phyloP scores from a whole-genome alignment of 805 yeast species.

The Schwanniomyces vanrijiae region DNA sequence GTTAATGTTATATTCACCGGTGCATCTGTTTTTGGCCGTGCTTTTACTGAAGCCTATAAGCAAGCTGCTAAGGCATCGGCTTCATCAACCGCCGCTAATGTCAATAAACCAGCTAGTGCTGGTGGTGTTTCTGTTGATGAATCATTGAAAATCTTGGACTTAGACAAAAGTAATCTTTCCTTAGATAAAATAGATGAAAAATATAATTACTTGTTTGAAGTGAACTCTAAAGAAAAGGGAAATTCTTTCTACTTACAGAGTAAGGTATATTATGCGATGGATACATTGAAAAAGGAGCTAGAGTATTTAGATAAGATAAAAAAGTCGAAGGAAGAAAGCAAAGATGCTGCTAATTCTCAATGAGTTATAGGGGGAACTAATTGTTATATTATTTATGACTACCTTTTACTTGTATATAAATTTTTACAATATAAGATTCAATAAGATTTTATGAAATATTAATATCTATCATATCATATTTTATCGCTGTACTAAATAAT shows the following conservation, averaged over 20 bases:
- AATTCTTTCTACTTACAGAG: conserved; percentile 92
- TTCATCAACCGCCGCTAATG: conserved; percentile 53
- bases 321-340: conserved; percentile 22
- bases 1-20: conserved; percentile 92
- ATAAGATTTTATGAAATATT: background rate
- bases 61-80: conserved; percentile 96
- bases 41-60: conserved; percentile 94
- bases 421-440: background rate
- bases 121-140: conserved; percentile 86
- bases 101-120: conserved; percentile 50
- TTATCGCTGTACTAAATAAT: no score
- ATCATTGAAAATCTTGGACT: conserved; percentile 85
- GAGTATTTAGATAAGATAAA: conserved; percentile 52
- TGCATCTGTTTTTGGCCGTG: conserved; percentile 92
- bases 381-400: background rate
- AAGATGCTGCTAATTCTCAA: background rate
- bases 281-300: conserved; percentile 78
- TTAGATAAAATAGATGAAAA: conserved; percentile 64
- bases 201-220: conserved; percentile 80
- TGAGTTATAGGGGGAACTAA: background rate
- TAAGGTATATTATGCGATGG: conserved; percentile 93
- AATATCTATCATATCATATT: no score
- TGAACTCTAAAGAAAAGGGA: conserved; percentile 92
- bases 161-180: conserved; percentile 57
- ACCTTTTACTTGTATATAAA: background rate